Evolutionary conservation across 116 monocot species (phyloP).

Genomic region (Papilionanthe hybrid): DNA sequence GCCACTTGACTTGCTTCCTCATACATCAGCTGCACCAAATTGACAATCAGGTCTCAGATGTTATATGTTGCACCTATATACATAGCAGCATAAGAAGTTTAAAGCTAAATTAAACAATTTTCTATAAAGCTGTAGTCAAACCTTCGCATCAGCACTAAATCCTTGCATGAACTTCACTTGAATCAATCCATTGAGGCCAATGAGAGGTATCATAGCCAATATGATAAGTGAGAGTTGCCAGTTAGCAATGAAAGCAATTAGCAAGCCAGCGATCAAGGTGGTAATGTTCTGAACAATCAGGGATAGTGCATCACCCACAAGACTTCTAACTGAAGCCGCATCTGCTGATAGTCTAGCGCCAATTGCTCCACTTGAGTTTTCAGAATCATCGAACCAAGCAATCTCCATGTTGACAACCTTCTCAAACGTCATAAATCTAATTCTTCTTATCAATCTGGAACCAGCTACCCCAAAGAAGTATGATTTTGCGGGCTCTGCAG

Average conservation of each 20-base stretch:
- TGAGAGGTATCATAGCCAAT: conserved; percentile 24
- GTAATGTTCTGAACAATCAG: conserved; percentile 22
- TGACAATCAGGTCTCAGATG: not conserved
- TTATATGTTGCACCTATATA: not conserved
- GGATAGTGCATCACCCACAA: conserved; percentile 26
- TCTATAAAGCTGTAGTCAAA: not conserved
- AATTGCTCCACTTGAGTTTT: conserved; percentile 40
- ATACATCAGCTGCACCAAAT: conserved; percentile 44
- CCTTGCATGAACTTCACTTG: conserved; percentile 28
- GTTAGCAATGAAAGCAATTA: conserved; percentile 19
- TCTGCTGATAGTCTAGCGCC: conserved; percentile 30
- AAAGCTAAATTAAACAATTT: not conserved
- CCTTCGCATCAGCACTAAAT: conserved; percentile 32
- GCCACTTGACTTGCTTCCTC: conserved; percentile 74
- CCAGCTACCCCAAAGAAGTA: conserved; percentile 26
- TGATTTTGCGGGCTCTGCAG: conserved; percentile 11
- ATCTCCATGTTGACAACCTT: conserved; percentile 51
- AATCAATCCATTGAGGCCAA: conserved; percentile 21
- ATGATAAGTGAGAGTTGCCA: conserved; percentile 24
- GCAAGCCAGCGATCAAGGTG: conserved; percentile 17
- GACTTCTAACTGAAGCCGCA: conserved; percentile 23
- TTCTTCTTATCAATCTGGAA: conserved; percentile 19
- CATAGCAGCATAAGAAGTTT: too few relatives aligned
- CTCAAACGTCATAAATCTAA: conserved; percentile 30
- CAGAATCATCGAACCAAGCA: conserved; percentile 48